These are phyloP conservation scores for Scenedesmus sp. DNA, from an alignment of 163 green algal genomes.

Conservation along the genomic window DNA sequence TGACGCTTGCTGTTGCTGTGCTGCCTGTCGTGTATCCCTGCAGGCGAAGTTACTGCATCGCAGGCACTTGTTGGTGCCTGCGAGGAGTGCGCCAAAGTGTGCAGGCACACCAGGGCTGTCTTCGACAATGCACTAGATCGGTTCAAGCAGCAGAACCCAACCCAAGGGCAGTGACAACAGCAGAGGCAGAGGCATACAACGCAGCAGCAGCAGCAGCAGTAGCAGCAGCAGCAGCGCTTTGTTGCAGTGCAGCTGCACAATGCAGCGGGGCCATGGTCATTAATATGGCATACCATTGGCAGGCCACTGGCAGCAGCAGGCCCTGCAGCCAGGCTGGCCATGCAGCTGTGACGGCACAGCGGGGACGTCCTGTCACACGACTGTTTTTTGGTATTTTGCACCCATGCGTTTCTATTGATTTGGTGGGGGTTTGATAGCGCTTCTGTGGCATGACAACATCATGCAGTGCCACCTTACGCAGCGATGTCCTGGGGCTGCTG, in stretches of 20 bases:
- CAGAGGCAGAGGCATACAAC: background rate
- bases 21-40: background rate
- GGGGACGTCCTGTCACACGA: no score
- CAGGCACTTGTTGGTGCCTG: constrained; percentile 72
- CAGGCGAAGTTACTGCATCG: constrained; percentile 76
- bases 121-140: constrained; percentile 61
- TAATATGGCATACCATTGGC: background rate
- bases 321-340: background rate
- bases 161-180: background rate
- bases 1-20: background rate
- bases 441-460: background rate
- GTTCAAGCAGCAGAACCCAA: constrained; percentile 32
- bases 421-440: background rate
- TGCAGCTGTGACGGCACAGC: no score
- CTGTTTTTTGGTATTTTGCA: no score
- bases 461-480: background rate
- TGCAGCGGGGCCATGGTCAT: background rate
- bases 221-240: background rate
- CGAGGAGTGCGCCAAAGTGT: constrained; percentile 74
- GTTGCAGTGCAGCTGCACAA: background rate
- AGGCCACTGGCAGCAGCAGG: background rate
- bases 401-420: no score
- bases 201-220: background rate
- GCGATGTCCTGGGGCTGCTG: background rate
- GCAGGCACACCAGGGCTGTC: constrained; percentile 63